phyloP scores from a whole-genome alignment of 164 flowering plant genomes.

The Macadamia tetraphylla region DNA sequence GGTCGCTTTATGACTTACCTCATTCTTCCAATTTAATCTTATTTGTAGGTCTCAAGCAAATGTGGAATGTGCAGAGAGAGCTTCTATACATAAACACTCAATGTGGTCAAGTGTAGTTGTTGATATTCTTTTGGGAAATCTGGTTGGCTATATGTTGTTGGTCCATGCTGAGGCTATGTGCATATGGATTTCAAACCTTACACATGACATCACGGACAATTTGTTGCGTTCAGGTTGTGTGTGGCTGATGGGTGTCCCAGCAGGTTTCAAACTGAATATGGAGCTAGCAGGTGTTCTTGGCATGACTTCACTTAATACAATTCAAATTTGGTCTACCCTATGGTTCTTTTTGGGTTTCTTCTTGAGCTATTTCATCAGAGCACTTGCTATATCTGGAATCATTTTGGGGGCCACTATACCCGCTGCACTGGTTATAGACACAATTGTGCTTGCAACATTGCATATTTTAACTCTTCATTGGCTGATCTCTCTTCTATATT shows the following conservation, averaged over 20 bases:
- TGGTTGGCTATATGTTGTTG: conserved; percentile 53
- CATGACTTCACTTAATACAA: conserved; percentile 67
- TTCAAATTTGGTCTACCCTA: conserved; percentile 93
- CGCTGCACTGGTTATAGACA: conserved; percentile 63
- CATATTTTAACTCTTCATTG: conserved; percentile 72
- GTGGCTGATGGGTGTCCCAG: conserved; percentile 98
- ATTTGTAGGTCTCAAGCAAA: conserved; percentile 55
- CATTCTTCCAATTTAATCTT: background rate
- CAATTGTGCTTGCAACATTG: conserved; percentile 44
- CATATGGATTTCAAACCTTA: conserved; percentile 40
- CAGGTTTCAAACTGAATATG: conserved; percentile 93
- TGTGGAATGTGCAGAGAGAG: conserved; percentile 78
- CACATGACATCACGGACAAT: conserved; percentile 49
- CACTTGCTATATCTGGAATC: conserved; percentile 65
- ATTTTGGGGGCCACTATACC: conserved; percentile 68
- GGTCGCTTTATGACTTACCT: background rate
- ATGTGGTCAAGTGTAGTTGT: conserved; percentile 69
- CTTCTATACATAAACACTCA: conserved; percentile 59
- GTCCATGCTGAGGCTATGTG: conserved; percentile 35
- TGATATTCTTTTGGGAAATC: conserved; percentile 70
- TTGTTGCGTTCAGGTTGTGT: conserved; percentile 84
- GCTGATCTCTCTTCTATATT: conserved; percentile 60
- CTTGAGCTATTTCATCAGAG: conserved; percentile 41
- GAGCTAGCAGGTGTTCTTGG: conserved; percentile 86
- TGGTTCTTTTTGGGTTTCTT: conserved; percentile 52